A percentile compares a stretch with the other conserved stretches of the same genome.
Conservation (phyloP, 768 basidiomycete species). For the Pleurotus giganteus region DNA sequence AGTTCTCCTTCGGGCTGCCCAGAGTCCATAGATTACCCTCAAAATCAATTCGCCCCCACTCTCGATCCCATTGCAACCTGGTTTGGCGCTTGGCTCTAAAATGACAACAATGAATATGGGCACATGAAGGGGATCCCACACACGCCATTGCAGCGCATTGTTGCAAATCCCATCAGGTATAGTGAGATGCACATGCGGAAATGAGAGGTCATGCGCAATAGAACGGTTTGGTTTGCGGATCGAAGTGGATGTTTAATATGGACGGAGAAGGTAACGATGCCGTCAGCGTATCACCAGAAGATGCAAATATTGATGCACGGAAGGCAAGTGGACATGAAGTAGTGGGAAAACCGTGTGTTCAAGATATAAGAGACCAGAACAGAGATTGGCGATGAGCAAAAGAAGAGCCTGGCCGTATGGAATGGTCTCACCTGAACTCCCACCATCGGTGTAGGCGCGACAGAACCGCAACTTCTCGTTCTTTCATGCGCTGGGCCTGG, state of each 20-base stretch:
- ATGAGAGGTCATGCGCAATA: background rate
- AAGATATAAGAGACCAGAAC: background rate
- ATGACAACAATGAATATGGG: background rate
- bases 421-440: constrained; percentile 46
- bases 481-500: constrained; percentile 52
- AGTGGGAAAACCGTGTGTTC: background rate
- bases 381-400: background rate
- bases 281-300: background rate
- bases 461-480: constrained; percentile 57
- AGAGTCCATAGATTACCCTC: constrained; percentile 91
- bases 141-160: background rate
- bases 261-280: background rate
- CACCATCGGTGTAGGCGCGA: constrained; percentile 52
- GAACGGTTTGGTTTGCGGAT: constrained; percentile 1
- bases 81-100: constrained; percentile 49
- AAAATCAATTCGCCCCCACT: constrained; percentile 73
- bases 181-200: background rate
- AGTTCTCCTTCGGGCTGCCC: constrained; percentile 59
- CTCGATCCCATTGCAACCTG: constrained; percentile 60
- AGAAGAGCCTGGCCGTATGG: background rate
- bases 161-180: background rate
- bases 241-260: background rate
- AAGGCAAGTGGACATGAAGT: background rate
- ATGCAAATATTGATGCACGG: background rate
- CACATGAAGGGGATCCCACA: background rate